Evolutionary conservation across 2,329 filamentous ascomycete genomes (phyloP), one percentile per base, ranked within the genome.

Genomic region (Rachicladosporium sp.): DNA sequence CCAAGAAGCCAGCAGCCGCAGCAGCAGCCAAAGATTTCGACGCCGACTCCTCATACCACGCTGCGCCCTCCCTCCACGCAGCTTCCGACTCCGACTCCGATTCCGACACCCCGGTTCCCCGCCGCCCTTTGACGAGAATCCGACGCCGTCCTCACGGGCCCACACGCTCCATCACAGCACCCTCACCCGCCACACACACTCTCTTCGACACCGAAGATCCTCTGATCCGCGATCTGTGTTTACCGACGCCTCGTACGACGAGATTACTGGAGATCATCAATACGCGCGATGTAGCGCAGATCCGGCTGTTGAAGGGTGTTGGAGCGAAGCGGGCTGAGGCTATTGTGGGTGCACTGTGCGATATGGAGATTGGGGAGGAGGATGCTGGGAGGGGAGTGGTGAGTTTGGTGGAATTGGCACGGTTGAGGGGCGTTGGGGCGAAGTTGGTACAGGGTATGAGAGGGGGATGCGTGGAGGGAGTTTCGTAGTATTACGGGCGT

Each of bases 191-290:
- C 8, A 30, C 37, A n/a, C 50, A 46, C 37, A 42, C 47, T 29
- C 39, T 43, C 3, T 44, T 48, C 4, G 46, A 51, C 29, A 55
- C 52, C 4, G 57, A 59, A 41, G 55, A 60, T 41, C 27, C 12
- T 19, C 15, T 19, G 15, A 19, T 19, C 15, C 15, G 15, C 15
- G 15, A 19, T 19, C 15, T 19, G 15, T 19, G 15, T 19, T 19
- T 5, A 19, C 15, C 15, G 35, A 71, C 74, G 1, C 78, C 78
- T 1, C 69, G 75, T 3, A 79, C 78, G 5, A 68, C 68, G 46
- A 71, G 73, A 43, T 62, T 87, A 2, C 68, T 87, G 2, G 67
- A 73, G 35, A 80, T 86, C 50, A 74, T 87, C 61, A 87, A 87
- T 64, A 83, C 79, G 12, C 71, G 78, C 36, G 78, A 87, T 44